These are phyloP conservation scores for Trichoderma parareesei DNA, from an alignment of 495 filamentous ascomycete genomes.

Conservation along the genomic window DNA sequence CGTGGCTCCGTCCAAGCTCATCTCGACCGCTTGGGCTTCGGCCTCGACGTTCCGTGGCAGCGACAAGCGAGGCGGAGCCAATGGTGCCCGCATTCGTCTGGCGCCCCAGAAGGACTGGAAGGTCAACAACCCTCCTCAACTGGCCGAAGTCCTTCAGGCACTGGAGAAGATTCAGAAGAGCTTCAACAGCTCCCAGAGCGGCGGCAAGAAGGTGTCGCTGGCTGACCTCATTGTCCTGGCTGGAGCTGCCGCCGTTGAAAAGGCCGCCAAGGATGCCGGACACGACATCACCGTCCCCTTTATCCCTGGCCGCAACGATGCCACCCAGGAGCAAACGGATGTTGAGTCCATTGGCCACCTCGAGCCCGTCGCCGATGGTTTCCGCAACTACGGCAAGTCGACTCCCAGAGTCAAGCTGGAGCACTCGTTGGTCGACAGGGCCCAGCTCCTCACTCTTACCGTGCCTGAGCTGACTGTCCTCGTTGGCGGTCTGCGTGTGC, in stretches of 20 bases:
- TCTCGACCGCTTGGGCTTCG: conserved; percentile 58
- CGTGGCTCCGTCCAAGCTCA: conserved; percentile 45
- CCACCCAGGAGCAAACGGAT: conserved; percentile 58
- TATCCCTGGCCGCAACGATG: conserved; percentile 38
- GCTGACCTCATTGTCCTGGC: conserved; percentile 66
- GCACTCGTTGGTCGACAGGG: conserved; percentile 59
- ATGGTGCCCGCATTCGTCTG: conserved; percentile 66
- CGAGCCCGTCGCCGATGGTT: conserved; percentile 56
- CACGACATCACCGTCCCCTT: conserved; percentile 35
- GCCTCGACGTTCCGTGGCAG: conserved; percentile 64
- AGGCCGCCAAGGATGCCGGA: conserved; percentile 43
- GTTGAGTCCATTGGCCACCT: conserved; percentile 52
- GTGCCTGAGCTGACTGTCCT: conserved; percentile 61
- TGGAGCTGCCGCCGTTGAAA: conserved; percentile 60
- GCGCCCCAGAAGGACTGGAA: conserved; percentile 58
- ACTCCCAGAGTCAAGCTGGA: conserved; percentile 51
- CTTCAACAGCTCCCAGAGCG: conserved; percentile 41
- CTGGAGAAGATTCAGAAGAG: conserved; percentile 54
- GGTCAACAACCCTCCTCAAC: conserved; percentile 56
- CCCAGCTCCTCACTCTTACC: conserved; percentile 56
- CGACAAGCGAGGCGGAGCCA: conserved; percentile 71
- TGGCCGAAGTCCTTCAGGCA: conserved; percentile 46
- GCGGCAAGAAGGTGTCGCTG: conserved; percentile 59
- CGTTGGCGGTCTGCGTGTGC: conserved; percentile 56
- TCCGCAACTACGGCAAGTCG: conserved; percentile 64